Conservation (phyloP, 1,139 yeast genomes). For the Suhomyces yuchorum region DNA sequence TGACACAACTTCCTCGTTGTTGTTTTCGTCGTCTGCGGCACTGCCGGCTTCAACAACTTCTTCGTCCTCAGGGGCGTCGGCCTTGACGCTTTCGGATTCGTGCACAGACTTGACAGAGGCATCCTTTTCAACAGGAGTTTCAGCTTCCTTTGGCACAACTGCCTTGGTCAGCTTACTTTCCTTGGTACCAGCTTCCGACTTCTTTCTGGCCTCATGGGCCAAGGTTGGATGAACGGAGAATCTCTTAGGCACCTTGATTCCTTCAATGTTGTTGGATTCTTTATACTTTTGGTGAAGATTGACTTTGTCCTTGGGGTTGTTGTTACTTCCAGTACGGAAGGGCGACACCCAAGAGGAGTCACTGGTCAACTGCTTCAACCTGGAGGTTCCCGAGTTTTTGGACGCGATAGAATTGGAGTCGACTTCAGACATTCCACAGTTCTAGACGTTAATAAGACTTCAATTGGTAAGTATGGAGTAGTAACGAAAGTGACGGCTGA, state of each 20-base stretch:
- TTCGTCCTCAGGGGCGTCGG: neutral
- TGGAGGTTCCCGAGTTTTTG: slow-evolving; percentile 12
- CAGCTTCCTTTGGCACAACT: neutral
- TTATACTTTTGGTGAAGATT: slow-evolving; percentile 38
- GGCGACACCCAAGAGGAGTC: slow-evolving; percentile 54
- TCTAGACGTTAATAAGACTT: neutral
- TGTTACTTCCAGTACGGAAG: slow-evolving; percentile 36
- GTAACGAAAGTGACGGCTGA: neutral
- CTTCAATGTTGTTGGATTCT: slow-evolving; percentile 37
- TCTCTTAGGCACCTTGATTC: slow-evolving; percentile 44
- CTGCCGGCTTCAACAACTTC: neutral
- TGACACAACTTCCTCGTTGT: neutral
- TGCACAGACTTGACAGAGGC: neutral
- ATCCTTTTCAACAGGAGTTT: neutral
- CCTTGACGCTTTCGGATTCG: neutral
- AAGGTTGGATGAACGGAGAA: slow-evolving; percentile 46
- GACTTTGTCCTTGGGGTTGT: slow-evolving; percentile 23
- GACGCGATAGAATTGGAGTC: slow-evolving; percentile 13
- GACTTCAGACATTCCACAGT: slow-evolving; percentile 25
- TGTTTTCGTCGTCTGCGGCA: neutral
- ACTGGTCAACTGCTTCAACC: slow-evolving; percentile 43
- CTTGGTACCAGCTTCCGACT: slow-evolving; percentile 6
- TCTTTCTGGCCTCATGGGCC: slow-evolving; percentile 33
- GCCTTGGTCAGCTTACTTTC: neutral
- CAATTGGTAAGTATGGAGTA: neutral